A percentile compares a stretch with the other conserved stretches of the same genome.
phyloP scores from a whole-genome alignment of 306 rosid species.

The Cucumis hystrix region DNA sequence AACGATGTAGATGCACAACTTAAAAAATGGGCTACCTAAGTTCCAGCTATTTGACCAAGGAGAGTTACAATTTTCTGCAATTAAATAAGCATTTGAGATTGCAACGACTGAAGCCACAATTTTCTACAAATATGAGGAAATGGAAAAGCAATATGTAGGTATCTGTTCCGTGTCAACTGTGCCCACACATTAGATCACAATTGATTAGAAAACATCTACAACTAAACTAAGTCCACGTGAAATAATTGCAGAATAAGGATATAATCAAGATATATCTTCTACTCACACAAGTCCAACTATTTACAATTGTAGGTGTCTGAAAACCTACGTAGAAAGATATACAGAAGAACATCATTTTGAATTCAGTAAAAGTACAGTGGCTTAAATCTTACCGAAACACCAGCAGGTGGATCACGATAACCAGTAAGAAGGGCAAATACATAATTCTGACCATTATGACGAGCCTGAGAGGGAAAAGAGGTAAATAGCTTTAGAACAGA shows the following conservation, averaged over 20 bases:
- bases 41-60: neutral
- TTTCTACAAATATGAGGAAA: neutral
- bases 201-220: neutral
- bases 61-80: neutral
- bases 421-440: slow-evolving; percentile 87
- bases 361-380: neutral
- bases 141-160: neutral
- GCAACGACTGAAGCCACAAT: neutral
- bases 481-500: neutral
- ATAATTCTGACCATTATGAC: slow-evolving; percentile 93
- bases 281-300: neutral
- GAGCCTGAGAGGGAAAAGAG: slow-evolving; percentile 49
- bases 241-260: neutral
- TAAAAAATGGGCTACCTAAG: neutral
- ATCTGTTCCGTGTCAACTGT: neutral
- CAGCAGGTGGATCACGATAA: slow-evolving; percentile 95
- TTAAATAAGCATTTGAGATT: neutral
- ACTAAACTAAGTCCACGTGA: neutral
- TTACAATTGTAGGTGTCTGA: neutral
- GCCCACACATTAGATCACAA: neutral
- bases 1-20: neutral
- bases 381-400: slow-evolving; percentile 50
- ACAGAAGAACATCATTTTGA: neutral
- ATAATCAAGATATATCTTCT: neutral
- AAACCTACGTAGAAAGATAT: neutral